Evolutionary conservation across 768 basidiomycete species (phyloP).

Genomic region (Serendipita indica): DNA sequence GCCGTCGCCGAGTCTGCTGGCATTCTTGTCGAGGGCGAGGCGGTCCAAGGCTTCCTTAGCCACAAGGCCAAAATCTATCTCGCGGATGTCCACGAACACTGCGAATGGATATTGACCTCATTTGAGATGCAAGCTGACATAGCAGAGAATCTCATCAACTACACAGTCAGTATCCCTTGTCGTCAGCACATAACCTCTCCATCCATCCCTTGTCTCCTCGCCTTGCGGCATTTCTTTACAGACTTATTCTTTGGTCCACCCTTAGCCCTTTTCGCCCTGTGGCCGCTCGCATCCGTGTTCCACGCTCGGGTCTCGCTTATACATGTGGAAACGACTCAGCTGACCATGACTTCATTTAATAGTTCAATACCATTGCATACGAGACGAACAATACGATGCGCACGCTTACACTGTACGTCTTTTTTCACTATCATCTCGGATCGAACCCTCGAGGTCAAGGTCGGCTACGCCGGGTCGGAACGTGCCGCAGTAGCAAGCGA

Average conservation of each 20-base stretch:
- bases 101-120: slow-evolving; percentile 53
- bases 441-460: too few relatives aligned
- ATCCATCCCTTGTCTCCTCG: too few relatives aligned
- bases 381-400: slow-evolving; percentile 9
- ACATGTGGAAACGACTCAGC: slow-evolving; percentile 46
- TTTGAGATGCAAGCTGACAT: slow-evolving; percentile 62
- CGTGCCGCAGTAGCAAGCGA: too few relatives aligned
- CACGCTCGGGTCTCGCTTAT: background rate
- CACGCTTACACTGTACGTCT: slow-evolving; percentile 3
- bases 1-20: slow-evolving; percentile 37
- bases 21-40: slow-evolving; percentile 19
- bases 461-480: too few relatives aligned
- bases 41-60: slow-evolving; percentile 24
- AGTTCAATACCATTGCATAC: slow-evolving; percentile 8
- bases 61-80: slow-evolving; percentile 28
- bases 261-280: background rate
- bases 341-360: background rate
- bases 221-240: background rate
- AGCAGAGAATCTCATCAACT: slow-evolving; percentile 55
- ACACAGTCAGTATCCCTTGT: slow-evolving; percentile 51
- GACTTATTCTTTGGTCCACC: slow-evolving; percentile 10
- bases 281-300: background rate
- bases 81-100: slow-evolving; percentile 66
- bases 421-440: too few relatives aligned
- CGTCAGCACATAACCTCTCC: too few relatives aligned